Conservation (phyloP, 2,329 filamentous ascomycete genomes). For the Aspergillus quadrilineatus region DNA sequence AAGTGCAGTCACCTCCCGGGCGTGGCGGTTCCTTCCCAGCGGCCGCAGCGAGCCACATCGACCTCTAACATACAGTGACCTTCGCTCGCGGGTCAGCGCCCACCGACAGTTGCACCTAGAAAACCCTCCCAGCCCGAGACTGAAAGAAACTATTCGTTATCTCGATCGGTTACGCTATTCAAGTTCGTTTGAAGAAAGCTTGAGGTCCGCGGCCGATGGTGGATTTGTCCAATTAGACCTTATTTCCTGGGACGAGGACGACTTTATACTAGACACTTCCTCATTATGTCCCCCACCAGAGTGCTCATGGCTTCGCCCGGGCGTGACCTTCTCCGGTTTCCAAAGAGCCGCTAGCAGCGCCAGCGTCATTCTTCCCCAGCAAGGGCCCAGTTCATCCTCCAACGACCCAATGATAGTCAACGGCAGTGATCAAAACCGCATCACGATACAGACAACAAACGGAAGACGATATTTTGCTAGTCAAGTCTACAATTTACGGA, state of each 20-base stretch:
- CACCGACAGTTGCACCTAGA: constrained; percentile 38
- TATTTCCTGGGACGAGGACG: constrained; percentile 52
- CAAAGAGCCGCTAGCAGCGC: constrained; percentile 54
- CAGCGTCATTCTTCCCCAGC: constrained; percentile 31
- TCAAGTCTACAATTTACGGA: constrained; percentile 24
- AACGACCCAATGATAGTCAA: constrained; percentile 38
- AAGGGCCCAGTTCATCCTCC: constrained; percentile 26
- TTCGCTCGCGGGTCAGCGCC: constrained; percentile 37
- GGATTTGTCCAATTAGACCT: constrained; percentile 56
- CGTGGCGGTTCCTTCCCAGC: constrained; percentile 35
- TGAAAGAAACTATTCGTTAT: constrained; percentile 63
- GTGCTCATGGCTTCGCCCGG: constrained; percentile 63
- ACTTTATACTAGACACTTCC: constrained; percentile 59
- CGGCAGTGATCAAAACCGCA: constrained; percentile 32
- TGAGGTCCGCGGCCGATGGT: constrained; percentile 53
- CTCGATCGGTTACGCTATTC: constrained; percentile 58
- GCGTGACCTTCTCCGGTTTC: constrained; percentile 60
- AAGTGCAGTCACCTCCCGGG: constrained; percentile 23
- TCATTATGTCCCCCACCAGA: constrained; percentile 51
- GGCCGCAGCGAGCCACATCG: constrained; percentile 30
- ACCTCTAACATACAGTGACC: constrained; percentile 32
- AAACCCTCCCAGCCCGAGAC: constrained; percentile 35
- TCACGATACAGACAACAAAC: constrained; percentile 38
- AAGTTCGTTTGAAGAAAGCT: constrained; percentile 54
- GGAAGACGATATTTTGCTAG: constrained; percentile 39